Base-by-base conservation (phyloP, 306 rosid species). In the Pueraria montana region DNA sequence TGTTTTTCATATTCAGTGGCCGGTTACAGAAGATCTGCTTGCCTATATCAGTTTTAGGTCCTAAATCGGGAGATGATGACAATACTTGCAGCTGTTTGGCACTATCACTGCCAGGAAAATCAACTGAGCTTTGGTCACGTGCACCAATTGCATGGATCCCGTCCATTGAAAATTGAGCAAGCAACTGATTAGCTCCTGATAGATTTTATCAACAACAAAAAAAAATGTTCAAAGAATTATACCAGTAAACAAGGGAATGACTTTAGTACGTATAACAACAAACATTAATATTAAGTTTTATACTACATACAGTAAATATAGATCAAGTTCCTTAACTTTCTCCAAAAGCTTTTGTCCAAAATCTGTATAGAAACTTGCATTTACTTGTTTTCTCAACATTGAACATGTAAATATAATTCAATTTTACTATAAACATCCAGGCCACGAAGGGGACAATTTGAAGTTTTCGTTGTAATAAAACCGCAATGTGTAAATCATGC, bases 1-100 rank as follows among this genome's bases (percentile, higher is more conserved):
- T 91, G 79, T 52, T 88, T 87, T 83, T 93, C 97, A 93, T 93
- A 75, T 93, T 93, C 85, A 93, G 84, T 8, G 97, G 85, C 58
- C 95, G 80, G 86, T 93, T 93, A 86, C 97, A 93, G 84, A 93
- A 93, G n/a, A 93, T 91, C 46, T 80, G 94, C 90, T 89, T 91
- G 63, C 95, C 89, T 27, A 90, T 84, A 23, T 84, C 91, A 78
- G 87, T 84, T 49, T 84, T 67, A 32, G 87, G 90, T 77, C 74
- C 67, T 24, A 61, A 24, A 61, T 26, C 82, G 1, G 89, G 76
- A 21, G 94, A 84, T 48, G 94, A 86, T 69, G 95, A 91, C 95
- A 90, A 90, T 71, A 83, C 49, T 42, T 67, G 56, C 46, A 89
- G 92, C 32, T 69, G 62, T 27, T 82, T 84, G 79, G 24, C 48